Evolutionary conservation across 2,329 filamentous ascomycete genomes (phyloP).

Genomic region (Talaromyces sp.): DNA sequence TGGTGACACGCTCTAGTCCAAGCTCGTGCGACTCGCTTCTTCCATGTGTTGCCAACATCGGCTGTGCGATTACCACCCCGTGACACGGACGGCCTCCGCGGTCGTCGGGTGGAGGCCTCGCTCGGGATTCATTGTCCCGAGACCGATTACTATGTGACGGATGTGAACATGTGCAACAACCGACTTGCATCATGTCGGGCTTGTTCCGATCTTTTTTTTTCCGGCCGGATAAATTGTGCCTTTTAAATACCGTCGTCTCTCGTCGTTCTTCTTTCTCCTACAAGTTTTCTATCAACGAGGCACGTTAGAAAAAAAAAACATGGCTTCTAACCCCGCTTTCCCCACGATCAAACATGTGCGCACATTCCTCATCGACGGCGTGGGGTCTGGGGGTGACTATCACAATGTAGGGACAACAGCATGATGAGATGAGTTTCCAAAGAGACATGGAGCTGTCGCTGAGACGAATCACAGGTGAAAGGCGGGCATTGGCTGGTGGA

Average conservation of each 20-base stretch:
- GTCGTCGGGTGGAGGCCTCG: background rate
- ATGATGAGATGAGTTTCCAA: background rate
- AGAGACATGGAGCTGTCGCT: background rate
- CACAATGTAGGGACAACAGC: slow-evolving; percentile 69
- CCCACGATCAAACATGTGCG: slow-evolving; percentile 42
- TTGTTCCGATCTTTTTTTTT: background rate
- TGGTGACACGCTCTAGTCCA: background rate
- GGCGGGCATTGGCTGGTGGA: slow-evolving; percentile 74
- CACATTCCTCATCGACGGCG: slow-evolving; percentile 42
- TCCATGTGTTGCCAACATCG: background rate
- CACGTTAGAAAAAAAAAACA: slow-evolving; percentile 18
- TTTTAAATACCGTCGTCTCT: background rate
- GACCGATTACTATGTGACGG: background rate
- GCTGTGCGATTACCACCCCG: background rate
- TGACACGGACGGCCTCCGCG: background rate
- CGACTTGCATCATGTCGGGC: background rate
- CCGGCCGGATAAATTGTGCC: background rate
- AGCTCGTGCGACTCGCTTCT: background rate
- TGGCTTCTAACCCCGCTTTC: slow-evolving; percentile 29
- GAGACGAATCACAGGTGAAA: slow-evolving; percentile 29
- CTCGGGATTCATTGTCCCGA: slow-evolving; percentile 8
- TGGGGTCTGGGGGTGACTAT: slow-evolving; percentile 55
- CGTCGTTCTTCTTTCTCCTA: background rate
- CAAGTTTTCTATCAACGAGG: background rate
- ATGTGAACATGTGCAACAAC: background rate